These are phyloP conservation scores for Aspergillus calidoustus DNA, from an alignment of 2,329 filamentous ascomycete genomes.

Conservation along the genomic window DNA sequence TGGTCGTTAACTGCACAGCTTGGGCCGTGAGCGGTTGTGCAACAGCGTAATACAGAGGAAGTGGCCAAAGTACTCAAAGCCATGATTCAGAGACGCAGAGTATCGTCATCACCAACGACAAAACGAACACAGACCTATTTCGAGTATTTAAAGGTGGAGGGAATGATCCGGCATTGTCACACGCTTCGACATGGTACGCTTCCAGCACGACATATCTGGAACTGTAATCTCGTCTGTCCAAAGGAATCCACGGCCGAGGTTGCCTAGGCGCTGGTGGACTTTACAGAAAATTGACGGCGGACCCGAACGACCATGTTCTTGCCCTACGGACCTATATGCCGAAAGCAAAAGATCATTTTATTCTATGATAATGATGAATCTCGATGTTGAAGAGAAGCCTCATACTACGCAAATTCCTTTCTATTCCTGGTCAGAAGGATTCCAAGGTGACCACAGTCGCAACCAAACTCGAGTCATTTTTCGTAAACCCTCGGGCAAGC, in stretches of 20 bases:
- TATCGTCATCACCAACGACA: neutral
- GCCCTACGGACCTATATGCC: neutral
- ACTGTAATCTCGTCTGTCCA: neutral
- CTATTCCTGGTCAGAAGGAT: neutral
- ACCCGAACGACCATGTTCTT: neutral
- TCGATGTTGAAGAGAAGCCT: neutral
- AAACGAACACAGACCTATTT: neutral
- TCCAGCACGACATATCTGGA: neutral
- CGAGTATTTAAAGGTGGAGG: conserved; percentile 2
- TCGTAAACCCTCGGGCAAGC: neutral
- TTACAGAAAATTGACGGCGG: neutral
- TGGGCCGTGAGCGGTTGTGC: neutral
- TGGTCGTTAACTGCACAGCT: neutral
- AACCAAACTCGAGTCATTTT: neutral
- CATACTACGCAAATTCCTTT: neutral
- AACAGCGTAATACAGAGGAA: neutral
- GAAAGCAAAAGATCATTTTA: neutral
- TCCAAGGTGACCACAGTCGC: neutral
- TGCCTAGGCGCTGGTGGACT: neutral
- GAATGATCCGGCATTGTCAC: conserved; percentile 9
- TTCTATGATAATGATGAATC: neutral
- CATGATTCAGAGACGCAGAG: neutral
- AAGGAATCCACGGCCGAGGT: neutral
- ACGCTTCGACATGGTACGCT: neutral
- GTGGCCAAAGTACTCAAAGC: neutral